Evolutionary conservation across 2,329 filamentous ascomycete species (phyloP).

Genomic region (Mycocentrospora acerina): DNA sequence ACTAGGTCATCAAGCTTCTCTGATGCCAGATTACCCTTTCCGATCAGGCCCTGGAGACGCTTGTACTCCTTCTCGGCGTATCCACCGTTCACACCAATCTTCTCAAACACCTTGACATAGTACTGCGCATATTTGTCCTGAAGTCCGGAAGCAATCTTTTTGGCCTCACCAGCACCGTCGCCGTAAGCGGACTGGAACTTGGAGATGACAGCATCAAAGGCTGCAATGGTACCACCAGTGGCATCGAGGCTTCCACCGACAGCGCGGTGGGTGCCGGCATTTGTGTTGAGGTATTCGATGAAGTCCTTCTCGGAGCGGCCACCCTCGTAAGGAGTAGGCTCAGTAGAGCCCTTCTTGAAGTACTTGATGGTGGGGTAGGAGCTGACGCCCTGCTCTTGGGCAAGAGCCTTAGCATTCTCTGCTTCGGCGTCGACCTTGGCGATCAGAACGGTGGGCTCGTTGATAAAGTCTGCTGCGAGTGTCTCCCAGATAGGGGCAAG

Average conservation of each 20-base stretch:
- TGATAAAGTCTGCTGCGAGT: conserved; percentile 76
- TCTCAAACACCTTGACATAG: conserved; percentile 88
- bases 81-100: conserved; percentile 73
- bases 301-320: conserved; percentile 76
- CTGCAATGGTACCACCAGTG: conserved; percentile 78
- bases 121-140: conserved; percentile 87
- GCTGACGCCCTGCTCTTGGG: conserved; percentile 73
- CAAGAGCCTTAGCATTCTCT: conserved; percentile 77
- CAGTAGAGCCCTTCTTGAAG: conserved; percentile 82
- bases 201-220: conserved; percentile 73
- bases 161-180: conserved; percentile 67
- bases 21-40: conserved; percentile 81
- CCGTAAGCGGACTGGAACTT: conserved; percentile 67
- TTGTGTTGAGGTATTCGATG: conserved; percentile 79
- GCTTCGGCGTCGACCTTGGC: conserved; percentile 96
- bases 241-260: conserved; percentile 77
- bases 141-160: conserved; percentile 67
- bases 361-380: conserved; percentile 98
- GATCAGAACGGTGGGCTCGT: conserved; percentile 77
- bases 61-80: conserved; percentile 85
- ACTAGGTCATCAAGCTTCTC: conserved; percentile 88
- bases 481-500: conserved; percentile 90
- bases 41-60: conserved; percentile 75
- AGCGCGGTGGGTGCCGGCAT: conserved; percentile 83
- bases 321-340: conserved; percentile 70